phyloP scores from a whole-genome alignment of 345 rosid species.

The Lepidium africanum region DNA sequence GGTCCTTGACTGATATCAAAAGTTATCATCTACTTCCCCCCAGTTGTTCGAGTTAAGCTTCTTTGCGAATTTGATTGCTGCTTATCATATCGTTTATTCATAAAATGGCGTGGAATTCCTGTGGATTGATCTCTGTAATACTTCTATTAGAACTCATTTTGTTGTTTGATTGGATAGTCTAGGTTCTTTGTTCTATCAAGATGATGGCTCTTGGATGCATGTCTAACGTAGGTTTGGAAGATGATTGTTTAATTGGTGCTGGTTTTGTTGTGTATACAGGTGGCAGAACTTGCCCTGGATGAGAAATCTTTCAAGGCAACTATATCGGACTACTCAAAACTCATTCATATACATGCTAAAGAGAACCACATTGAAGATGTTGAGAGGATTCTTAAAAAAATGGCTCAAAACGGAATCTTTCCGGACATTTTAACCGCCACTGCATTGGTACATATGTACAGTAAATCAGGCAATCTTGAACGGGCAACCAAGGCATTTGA shows the following conservation, averaged over 20 bases:
- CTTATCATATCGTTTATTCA: background rate
- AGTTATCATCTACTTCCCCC: background rate
- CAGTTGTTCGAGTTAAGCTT: background rate
- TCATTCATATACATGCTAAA: conserved; percentile 62
- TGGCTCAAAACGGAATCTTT: conserved; percentile 50
- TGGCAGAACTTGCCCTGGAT: conserved; percentile 54
- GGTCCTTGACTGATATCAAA: background rate
- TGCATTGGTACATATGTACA: conserved; percentile 56
- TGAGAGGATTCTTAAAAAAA: conserved; percentile 66
- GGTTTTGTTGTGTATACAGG: conserved; percentile 38
- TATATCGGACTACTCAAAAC: conserved; percentile 55
- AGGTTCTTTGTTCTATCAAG: background rate
- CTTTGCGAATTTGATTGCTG: background rate
- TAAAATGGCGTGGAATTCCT: background rate
- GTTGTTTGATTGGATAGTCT: background rate
- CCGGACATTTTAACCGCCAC: conserved; percentile 54
- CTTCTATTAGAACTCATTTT: background rate
- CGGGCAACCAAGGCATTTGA: conserved; percentile 66
- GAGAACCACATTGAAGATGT: conserved; percentile 50
- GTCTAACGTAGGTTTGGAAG: background rate
- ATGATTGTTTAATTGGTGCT: conserved; percentile 8
- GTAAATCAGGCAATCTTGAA: conserved; percentile 61
- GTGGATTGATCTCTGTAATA: background rate
- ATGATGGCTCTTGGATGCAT: conserved; percentile 11
- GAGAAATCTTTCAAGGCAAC: conserved; percentile 60